Conservation (phyloP, 2,329 filamentous ascomycete species). For the Xenosphaeropsis pyriputrescens region DNA sequence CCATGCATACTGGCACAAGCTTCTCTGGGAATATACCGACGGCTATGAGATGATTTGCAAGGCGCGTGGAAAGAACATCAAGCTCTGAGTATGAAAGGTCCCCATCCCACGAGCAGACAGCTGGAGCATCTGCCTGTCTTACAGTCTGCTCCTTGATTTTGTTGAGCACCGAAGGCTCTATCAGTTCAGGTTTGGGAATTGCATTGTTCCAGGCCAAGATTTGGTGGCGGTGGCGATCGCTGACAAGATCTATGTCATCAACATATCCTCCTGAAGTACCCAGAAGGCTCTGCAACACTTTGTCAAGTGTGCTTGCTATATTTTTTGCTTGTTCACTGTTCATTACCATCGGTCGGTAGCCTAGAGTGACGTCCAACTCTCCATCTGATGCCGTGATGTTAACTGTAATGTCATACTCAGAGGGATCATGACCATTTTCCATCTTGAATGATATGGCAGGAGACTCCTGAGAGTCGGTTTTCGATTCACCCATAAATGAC, state of each 20-base stretch:
- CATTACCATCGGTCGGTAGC: too few relatives aligned
- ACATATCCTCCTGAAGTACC: too few relatives aligned
- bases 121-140: background rate
- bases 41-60: background rate
- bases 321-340: too few relatives aligned
- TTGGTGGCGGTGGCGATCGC: too few relatives aligned
- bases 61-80: background rate
- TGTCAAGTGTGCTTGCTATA: too few relatives aligned
- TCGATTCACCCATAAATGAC: conserved; percentile 3
- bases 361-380: background rate
- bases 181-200: too few relatives aligned
- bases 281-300: too few relatives aligned
- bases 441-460: background rate
- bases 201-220: too few relatives aligned
- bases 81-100: conserved; percentile 1
- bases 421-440: conserved; percentile 1
- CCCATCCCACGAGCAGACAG: conserved; percentile 1
- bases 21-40: conserved; percentile 2
- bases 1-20: conserved; percentile 1
- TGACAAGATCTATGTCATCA: too few relatives aligned
- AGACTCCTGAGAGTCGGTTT: background rate
- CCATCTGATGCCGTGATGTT: background rate
- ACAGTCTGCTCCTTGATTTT: too few relatives aligned
- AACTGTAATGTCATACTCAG: background rate
- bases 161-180: too few relatives aligned